A percentile compares a stretch with the other conserved stretches of the same genome.
phyloP scores from a whole-genome alignment of 305 asterid species.

The Solanum hybrid region DNA sequence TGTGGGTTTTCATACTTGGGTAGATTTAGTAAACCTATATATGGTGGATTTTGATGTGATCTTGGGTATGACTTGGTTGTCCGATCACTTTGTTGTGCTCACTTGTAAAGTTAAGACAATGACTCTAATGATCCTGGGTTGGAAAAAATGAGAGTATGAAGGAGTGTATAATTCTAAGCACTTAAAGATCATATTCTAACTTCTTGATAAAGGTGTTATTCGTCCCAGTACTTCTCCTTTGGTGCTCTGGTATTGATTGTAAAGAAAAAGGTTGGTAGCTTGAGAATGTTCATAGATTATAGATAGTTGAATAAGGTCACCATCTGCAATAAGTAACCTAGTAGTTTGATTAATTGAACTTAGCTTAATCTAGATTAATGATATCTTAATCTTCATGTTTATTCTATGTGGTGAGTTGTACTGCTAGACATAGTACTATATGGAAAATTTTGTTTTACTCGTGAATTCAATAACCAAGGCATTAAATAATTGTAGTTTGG shows the following conservation, averaged over 20 bases:
- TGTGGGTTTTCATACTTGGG: neutral
- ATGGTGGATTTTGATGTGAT: too few species aligned
- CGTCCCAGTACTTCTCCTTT: neutral
- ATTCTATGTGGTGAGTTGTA: neutral
- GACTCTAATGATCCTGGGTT: neutral
- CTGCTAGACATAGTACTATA: neutral
- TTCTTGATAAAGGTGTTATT: too few species aligned
- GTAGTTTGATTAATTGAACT: too few species aligned
- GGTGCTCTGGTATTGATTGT: constrained; percentile 2
- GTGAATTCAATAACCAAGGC: too few species aligned
- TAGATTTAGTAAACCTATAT: neutral
- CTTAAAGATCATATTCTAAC: neutral
- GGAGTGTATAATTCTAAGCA: neutral
- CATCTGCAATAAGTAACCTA: neutral
- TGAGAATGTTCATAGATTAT: neutral
- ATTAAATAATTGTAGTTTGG: neutral
- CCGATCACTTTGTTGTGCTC: neutral
- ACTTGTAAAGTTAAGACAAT: neutral
- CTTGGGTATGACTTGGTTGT: neutral
- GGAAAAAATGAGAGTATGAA: neutral
- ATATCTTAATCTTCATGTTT: too few species aligned
- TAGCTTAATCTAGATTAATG: too few species aligned
- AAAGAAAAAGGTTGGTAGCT: neutral
- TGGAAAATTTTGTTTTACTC: too few species aligned
- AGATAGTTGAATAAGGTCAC: neutral